Conservation (phyloP, 352 stramenopile genomes). For the Phytophthora fragariaefolia region DNA sequence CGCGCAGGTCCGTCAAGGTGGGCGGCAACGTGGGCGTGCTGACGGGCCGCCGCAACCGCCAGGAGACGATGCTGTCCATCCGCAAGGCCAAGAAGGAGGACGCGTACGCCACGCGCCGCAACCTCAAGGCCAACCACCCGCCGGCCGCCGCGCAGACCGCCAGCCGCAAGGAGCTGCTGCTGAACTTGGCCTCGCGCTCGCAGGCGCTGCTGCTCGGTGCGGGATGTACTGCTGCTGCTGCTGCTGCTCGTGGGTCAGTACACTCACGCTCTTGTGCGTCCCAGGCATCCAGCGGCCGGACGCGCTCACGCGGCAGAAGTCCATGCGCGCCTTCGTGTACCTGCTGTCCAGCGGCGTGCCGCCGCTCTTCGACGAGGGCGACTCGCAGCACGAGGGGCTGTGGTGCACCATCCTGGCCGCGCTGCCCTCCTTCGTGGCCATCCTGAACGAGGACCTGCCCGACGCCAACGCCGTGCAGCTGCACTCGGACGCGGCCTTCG, state of each 20-base stretch:
- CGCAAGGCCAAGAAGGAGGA: constrained; percentile 91
- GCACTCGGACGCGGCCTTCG: constrained; percentile 88
- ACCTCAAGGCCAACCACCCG: constrained; percentile 84
- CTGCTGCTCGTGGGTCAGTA: background rate
- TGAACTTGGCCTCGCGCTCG: constrained; percentile 80
- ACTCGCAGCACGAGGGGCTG: constrained; percentile 84
- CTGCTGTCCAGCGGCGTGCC: constrained; percentile 86
- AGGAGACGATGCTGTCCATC: constrained; percentile 88
- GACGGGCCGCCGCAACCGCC: constrained; percentile 81
- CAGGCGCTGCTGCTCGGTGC: constrained; percentile 78
- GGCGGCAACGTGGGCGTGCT: constrained; percentile 72
- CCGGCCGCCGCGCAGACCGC: constrained; percentile 44
- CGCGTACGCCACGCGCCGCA: constrained; percentile 85
- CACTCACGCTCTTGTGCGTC: background rate
- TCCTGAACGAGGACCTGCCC: constrained; percentile 72
- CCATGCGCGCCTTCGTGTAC: constrained; percentile 89
- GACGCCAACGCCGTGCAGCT: constrained; percentile 74
- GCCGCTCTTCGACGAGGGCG: constrained; percentile 81
- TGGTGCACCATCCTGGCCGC: constrained; percentile 86
- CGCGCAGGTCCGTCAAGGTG: constrained; percentile 82
- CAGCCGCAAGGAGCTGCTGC: constrained; percentile 74
- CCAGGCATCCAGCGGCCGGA: constrained; percentile 84
- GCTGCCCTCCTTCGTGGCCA: constrained; percentile 79
- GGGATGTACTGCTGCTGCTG: background rate
- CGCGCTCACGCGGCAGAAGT: constrained; percentile 74